Percentiles rank a stretch among this genome's conserved stretches.
phyloP scores from a whole-genome alignment of 1,284 basidiomycete genomes.

The Melampsora abietis-canadensis region DNA sequence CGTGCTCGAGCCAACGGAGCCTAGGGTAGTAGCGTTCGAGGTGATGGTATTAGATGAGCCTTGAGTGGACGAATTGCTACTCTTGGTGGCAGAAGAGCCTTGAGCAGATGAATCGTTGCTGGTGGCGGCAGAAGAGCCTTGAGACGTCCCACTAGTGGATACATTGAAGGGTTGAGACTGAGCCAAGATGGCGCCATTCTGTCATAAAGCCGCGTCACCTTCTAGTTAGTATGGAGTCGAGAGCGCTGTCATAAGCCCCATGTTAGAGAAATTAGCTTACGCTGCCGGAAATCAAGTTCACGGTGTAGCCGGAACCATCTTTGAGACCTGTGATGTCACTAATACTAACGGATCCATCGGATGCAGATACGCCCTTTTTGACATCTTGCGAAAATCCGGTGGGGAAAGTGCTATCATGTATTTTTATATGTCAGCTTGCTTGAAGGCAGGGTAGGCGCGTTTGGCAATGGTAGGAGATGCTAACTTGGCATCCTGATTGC shows the following conservation, averaged over 20 bases:
- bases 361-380: neutral
- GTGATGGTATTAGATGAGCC: too few relatives aligned
- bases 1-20: too few relatives aligned
- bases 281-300: neutral
- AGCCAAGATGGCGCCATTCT: neutral
- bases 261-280: neutral
- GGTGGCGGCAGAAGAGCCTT: too few relatives aligned
- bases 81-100: too few relatives aligned
- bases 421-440: neutral
- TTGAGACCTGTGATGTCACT: neutral
- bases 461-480: neutral
- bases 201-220: neutral
- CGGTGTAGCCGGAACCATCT: neutral
- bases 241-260: neutral
- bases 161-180: slow-evolving; percentile 9
- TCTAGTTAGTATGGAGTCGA: neutral
- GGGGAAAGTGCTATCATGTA: neutral
- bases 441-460: too few relatives aligned
- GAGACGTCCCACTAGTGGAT: too few relatives aligned
- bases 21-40: too few relatives aligned
- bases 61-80: too few relatives aligned
- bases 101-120: too few relatives aligned
- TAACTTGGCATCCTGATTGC: slow-evolving; percentile 1
- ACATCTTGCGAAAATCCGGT: neutral
- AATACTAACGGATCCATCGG: neutral